phyloP scores from a whole-genome alignment of 805 yeast genomes.

The Yarrowia phangngaensis region DNA sequence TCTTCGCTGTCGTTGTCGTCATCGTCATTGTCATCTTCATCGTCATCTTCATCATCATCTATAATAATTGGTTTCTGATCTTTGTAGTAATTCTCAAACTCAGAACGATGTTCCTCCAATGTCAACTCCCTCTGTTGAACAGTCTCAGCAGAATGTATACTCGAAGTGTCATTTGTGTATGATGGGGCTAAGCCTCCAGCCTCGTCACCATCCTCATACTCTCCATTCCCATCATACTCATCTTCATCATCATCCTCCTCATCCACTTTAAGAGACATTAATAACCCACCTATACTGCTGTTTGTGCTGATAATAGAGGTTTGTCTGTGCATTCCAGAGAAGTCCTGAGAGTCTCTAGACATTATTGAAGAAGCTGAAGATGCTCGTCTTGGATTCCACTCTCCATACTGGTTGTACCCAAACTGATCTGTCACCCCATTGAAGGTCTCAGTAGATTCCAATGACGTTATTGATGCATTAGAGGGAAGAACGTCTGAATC shows the following conservation, averaged over 20 bases:
- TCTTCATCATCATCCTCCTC: constrained; percentile 21
- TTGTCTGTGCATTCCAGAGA: constrained; percentile 18
- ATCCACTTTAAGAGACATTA: constrained; percentile 17
- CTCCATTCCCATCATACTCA: constrained; percentile 5
- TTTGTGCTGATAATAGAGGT: constrained; percentile 24
- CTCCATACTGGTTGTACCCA: constrained; percentile 26
- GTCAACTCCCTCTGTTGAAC: constrained; percentile 22
- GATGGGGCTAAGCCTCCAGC: constrained; percentile 4
- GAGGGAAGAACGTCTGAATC: constrained; percentile 25
- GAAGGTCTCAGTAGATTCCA: constrained; percentile 12
- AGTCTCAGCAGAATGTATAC: constrained; percentile 20
- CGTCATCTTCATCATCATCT: constrained; percentile 22
- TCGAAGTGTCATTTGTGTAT: constrained; percentile 16
- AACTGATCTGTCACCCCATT: constrained; percentile 18
- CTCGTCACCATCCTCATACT: not conserved
- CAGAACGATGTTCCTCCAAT: constrained; percentile 22
- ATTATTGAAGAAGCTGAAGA: constrained; percentile 14
- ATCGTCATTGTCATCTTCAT: constrained; percentile 1
- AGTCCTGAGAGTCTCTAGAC: constrained; percentile 20
- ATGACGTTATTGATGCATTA: constrained; percentile 13
- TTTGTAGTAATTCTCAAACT: constrained; percentile 24
- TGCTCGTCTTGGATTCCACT: constrained; percentile 19
- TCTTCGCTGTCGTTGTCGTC: too few species aligned
- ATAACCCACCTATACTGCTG: constrained; percentile 11
- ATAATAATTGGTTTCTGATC: constrained; percentile 15